These are phyloP conservation scores for Periconia digitata DNA, from an alignment of 2,329 filamentous ascomycete genomes.

Conservation along the genomic window DNA sequence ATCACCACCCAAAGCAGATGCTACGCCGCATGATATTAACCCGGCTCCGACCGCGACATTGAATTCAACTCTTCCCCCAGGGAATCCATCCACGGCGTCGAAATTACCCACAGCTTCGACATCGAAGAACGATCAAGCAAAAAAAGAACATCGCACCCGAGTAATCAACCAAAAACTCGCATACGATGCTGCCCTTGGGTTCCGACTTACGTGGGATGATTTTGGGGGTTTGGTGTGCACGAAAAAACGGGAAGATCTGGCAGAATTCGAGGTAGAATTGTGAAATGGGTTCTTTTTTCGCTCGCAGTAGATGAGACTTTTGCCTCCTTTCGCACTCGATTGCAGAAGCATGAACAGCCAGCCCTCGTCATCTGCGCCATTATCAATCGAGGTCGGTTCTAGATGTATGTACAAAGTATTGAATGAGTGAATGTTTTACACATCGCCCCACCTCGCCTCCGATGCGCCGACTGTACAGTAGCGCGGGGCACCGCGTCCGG, in stretches of 20 bases:
- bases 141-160: not conserved
- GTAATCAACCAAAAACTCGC: constrained; percentile 23
- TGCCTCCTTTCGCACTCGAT: no score
- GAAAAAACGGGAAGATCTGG: constrained; percentile 11
- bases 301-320: not conserved
- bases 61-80: not conserved
- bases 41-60: no score
- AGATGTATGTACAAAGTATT: no score
- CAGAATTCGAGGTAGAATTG: constrained; percentile 21
- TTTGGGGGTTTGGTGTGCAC: constrained; percentile 49
- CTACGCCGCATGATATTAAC: no score
- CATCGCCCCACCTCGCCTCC: not conserved
- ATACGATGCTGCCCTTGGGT: constrained; percentile 32
- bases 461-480: not conserved
- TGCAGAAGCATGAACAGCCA: no score
- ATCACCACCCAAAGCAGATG: no score
- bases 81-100: not conserved
- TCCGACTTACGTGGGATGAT: constrained; percentile 45
- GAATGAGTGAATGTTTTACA: no score
- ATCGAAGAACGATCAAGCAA: not conserved
- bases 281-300: constrained; percentile 3
- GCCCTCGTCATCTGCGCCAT: no score
- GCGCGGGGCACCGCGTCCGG: not conserved
- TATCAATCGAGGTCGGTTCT: no score
- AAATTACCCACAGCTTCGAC: not conserved